These are phyloP conservation scores for Chlamydomonas applanata DNA, from an alignment of 139 green algal genomes.

Conservation along the genomic window DNA sequence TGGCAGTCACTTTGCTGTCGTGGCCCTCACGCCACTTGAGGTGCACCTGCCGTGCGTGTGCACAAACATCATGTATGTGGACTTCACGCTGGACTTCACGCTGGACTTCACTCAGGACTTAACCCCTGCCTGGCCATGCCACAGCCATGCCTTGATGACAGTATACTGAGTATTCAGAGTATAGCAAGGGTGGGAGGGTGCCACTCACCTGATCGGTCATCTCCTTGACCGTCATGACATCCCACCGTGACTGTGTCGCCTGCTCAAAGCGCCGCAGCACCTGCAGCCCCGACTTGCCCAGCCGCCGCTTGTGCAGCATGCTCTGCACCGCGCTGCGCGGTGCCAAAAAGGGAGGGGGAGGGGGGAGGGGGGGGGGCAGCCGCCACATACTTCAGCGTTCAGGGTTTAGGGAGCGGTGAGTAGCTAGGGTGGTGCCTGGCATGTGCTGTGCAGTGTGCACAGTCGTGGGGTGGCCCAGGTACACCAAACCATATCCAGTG, in stretches of 20 bases:
- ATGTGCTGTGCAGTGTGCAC: too few relatives aligned
- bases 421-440: too few relatives aligned
- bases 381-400: neutral
- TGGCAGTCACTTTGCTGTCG: neutral
- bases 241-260: neutral
- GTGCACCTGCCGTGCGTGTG: neutral
- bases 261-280: slow-evolving; percentile 18
- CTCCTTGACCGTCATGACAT: neutral
- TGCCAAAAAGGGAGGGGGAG: neutral
- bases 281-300: slow-evolving; percentile 19
- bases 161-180: too few relatives aligned
- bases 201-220: neutral
- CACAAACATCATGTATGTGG: too few relatives aligned
- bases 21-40: slow-evolving; percentile 1
- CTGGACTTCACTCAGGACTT: too few relatives aligned
- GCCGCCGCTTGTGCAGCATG: slow-evolving; percentile 26
- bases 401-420: too few relatives aligned
- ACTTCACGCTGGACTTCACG: too few relatives aligned
- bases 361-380: neutral
- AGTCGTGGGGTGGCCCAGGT: too few relatives aligned
- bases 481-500: too few relatives aligned
- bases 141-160: too few relatives aligned
- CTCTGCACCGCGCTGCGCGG: slow-evolving; percentile 12
- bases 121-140: too few relatives aligned
- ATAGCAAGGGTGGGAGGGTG: too few relatives aligned